Evolutionary conservation across 1,284 basidiomycete species (phyloP).

Genomic region (Puccinia horiana): DNA sequence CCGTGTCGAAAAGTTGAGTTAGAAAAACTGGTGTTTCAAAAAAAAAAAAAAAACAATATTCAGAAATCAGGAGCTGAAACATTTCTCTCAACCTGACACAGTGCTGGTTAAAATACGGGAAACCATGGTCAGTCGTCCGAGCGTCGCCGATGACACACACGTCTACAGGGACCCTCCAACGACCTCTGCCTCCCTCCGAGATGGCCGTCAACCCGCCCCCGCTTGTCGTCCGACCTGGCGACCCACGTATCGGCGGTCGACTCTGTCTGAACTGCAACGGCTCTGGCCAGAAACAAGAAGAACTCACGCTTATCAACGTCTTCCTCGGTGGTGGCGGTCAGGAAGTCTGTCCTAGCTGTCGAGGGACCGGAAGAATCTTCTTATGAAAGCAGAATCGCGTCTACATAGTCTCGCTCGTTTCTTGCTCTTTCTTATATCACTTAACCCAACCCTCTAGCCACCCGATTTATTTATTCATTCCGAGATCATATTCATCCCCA

Average conservation of each 20-base stretch:
- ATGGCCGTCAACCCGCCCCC: not conserved
- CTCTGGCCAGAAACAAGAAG: conserved; percentile 14
- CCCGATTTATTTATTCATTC: not conserved
- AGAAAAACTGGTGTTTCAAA: not conserved
- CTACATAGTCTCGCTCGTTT: no score
- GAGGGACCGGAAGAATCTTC: conserved; percentile 30
- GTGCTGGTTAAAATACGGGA: conserved; percentile 52
- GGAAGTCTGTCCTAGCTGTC: conserved; percentile 22
- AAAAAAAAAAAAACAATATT: not conserved
- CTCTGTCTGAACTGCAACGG: conserved; percentile 43
- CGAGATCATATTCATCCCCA: no score
- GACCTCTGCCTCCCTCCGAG: conserved; percentile 30
- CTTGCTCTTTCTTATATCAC: not conserved
- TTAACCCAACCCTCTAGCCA: not conserved
- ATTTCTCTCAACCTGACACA: not conserved
- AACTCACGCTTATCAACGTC: conserved; percentile 11
- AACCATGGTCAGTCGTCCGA: conserved; percentile 41
- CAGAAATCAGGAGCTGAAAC: not conserved
- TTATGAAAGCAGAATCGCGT: no score
- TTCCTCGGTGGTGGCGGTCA: not conserved
- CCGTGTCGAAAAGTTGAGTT: conserved; percentile 49
- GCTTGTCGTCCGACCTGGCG: conserved; percentile 34
- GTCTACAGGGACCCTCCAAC: conserved; percentile 5
- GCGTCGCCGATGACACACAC: not conserved
- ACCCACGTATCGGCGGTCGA: conserved; percentile 42